Evolutionary conservation across 1,284 basidiomycete genomes (phyloP).

Genomic region (Sparassis latifolia): DNA sequence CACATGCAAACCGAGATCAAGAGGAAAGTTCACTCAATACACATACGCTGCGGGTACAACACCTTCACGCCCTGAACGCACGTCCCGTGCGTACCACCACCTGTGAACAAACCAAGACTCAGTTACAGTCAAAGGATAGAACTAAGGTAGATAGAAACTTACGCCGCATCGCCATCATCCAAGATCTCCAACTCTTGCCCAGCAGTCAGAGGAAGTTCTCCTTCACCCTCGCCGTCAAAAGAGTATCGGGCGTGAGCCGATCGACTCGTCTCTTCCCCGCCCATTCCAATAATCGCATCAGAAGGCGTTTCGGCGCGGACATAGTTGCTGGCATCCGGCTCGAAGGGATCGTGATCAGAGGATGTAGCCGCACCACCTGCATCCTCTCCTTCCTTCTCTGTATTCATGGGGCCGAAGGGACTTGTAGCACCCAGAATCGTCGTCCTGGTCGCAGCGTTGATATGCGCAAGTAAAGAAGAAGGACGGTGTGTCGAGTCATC

Average conservation of each 20-base stretch:
- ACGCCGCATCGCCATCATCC: slow-evolving; percentile 76
- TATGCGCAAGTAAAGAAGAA: slow-evolving; percentile 77
- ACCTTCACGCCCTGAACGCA: slow-evolving; percentile 72
- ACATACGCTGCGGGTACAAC: slow-evolving; percentile 87
- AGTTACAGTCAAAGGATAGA: background rate
- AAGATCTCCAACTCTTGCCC: slow-evolving; percentile 73
- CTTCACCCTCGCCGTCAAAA: slow-evolving; percentile 72
- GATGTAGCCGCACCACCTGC: slow-evolving; percentile 21
- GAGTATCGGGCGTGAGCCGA: slow-evolving; percentile 76
- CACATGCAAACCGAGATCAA: slow-evolving; percentile 13
- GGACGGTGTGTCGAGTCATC: slow-evolving; percentile 71
- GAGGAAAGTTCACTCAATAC: slow-evolving; percentile 41
- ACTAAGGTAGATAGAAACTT: slow-evolving; percentile 27
- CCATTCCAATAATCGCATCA: slow-evolving; percentile 59
- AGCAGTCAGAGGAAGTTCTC: slow-evolving; percentile 62
- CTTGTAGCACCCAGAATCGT: slow-evolving; percentile 61
- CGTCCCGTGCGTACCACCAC: slow-evolving; percentile 89
- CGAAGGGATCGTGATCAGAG: slow-evolving; percentile 52
- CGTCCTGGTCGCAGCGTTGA: slow-evolving; percentile 79
- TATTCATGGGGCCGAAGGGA: slow-evolving; percentile 40
- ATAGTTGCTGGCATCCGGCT: slow-evolving; percentile 68
- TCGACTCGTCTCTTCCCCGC: slow-evolving; percentile 60
- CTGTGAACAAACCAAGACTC: slow-evolving; percentile 34
- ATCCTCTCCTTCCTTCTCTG: slow-evolving; percentile 46
- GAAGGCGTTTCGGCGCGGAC: slow-evolving; percentile 72